Evolutionary conservation across 306 rosid species (phyloP), one percentile per base, ranked within the genome.

Genomic region (Prunus mongolica): DNA sequence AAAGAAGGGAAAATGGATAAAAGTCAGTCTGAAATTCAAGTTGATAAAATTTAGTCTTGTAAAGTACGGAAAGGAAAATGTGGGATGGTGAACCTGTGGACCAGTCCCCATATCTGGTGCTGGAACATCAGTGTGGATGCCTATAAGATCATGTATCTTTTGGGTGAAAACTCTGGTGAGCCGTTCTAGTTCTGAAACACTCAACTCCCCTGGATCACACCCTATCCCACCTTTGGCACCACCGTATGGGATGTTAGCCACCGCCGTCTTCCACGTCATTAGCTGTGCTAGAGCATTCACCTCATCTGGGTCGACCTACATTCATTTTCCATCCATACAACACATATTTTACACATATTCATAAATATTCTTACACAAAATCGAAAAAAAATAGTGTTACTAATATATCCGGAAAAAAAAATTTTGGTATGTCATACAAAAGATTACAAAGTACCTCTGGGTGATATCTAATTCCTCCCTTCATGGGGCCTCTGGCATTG

Each of bases 21-120:
- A 75, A 24, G 2, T 51, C 34, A 20, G 69, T 27, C 38, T 24
- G 65, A 34, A 65, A 41, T 32, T 55, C 25, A 34, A 0, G 69
- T 57, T 32, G 28, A 19, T 68, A 38, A 24, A 15, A 24, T 25
- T 8, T 22, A 25, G 25, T 25, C 32, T 1, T 60, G 38, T 24
- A n/a, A 3, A 20, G 12, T n/a, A 56, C 15, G 8, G 20, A 56
- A 56, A 8, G 27, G 25, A 56, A 20, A 56, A 56, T 56, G 27
- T 56, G 28, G 2, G 6, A 22, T 56, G 28, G 27, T 56, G 14
- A 62, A 93, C 98, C 98, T 93, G 98, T 51, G 98, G 92, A 73
- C 97, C 96, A 4, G 98, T 94, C 64, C 98, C 98, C 98, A 94
- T 94, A 77, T 94, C 98, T 6, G 98, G 98, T 51, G 98, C 98